Evolutionary conservation across 169 alveolate species (phyloP), one percentile per base, ranked within the genome.

Genomic region (Cryptosporidium parvum): DNA sequence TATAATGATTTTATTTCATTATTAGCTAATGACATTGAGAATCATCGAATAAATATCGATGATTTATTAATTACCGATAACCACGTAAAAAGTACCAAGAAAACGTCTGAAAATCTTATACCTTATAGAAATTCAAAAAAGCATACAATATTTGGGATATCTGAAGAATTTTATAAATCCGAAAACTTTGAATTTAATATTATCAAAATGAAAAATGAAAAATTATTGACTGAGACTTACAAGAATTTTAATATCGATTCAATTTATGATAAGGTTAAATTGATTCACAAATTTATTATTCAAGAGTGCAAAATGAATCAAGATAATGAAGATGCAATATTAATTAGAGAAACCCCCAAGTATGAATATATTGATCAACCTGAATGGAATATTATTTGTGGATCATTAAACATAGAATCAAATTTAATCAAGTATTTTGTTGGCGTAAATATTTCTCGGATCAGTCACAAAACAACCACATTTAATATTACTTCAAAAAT

Each of bases 351-450:
- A 16, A 35, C 39, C 33, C 89, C 89, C 18, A 12, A 42, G 8
- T 80, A 80, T 62, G 68, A 51, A 65, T 80, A 80, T 29, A 18
- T 62, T 26, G 75, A 80, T 42, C 67, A 65, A 21, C 89, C 89
- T 42, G 44, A 26, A 12, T 80, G 89, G 89, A 31, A 42, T 61
- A 33, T 2, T 26, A 42, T 80, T 14, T 23, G 18, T 16, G 89
- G 89, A 23, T 44, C 73, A 29, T 16, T 62, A 7, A 42, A 10
- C 3, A 12, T 80, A 1, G 70, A 80, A n/a, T 26, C 69, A 44
- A 62, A 29, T 26, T 29, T 65, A 21, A 65, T 65, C 3, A 61
- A 21, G 21, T 80, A 39, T 80, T 33, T 16, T 62, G 65, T 80
- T 80, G 12, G 53, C 3, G 70, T 80, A 21, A 33, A 45, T 26